phyloP scores from a whole-genome alignment of 495 filamentous ascomycete genomes.

The Aspergillus conjunctus region DNA sequence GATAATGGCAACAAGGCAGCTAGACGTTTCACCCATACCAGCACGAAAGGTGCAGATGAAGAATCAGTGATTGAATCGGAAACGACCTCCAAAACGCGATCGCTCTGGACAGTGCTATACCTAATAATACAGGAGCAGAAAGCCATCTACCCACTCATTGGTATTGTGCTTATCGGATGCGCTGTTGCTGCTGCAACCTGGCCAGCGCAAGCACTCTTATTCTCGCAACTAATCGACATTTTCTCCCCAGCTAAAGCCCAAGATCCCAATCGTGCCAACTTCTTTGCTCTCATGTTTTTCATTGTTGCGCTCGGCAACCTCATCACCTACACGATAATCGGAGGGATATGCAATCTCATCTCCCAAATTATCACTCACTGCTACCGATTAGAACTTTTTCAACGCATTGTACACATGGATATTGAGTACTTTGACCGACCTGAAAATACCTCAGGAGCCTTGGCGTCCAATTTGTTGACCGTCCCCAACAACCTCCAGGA shows the following conservation, averaged over 20 bases:
- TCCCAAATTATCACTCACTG: slow-evolving; percentile 39
- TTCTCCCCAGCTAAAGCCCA: slow-evolving; percentile 32
- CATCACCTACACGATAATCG: slow-evolving; percentile 54
- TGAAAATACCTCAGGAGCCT: slow-evolving; percentile 49
- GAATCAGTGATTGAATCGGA: background rate
- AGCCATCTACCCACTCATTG: background rate
- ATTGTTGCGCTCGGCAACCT: slow-evolving; percentile 52
- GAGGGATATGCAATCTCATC: slow-evolving; percentile 54
- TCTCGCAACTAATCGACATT: slow-evolving; percentile 28
- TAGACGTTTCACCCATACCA: background rate
- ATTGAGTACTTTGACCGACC: slow-evolving; percentile 60
- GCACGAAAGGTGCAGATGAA: background rate
- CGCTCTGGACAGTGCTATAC: background rate
- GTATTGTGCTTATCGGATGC: background rate
- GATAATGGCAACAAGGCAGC: background rate
- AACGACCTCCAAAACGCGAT: background rate
- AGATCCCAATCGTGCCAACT: slow-evolving; percentile 38
- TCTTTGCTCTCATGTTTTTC: slow-evolving; percentile 67
- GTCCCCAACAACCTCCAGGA: slow-evolving; percentile 19
- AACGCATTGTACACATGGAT: slow-evolving; percentile 55
- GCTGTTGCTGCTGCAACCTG: slow-evolving; percentile 39
- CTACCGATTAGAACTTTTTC: slow-evolving; percentile 33
- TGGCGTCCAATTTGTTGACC: slow-evolving; percentile 43
- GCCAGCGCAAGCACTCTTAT: slow-evolving; percentile 33
- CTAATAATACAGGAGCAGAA: background rate